These are phyloP conservation scores for Albizia julibrissin DNA, from an alignment of 306 rosid genomes.

Conservation along the genomic window DNA sequence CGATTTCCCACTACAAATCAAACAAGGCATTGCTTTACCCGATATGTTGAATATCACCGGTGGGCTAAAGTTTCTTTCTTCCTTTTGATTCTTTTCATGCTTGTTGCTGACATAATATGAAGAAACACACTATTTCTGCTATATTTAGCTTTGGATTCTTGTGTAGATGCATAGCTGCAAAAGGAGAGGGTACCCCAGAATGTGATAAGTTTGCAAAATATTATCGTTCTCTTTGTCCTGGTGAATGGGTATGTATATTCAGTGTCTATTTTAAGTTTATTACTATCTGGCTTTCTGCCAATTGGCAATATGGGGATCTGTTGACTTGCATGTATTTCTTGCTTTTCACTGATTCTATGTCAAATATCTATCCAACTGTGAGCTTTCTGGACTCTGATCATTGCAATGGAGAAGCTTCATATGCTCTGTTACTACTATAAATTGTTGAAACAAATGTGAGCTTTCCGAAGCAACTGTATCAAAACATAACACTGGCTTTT, in stretches of 20 bases:
- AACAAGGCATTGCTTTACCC: slow-evolving; percentile 97
- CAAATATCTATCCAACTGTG: neutral
- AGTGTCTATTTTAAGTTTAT: slow-evolving; percentile 6
- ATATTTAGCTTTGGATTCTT: slow-evolving; percentile 21
- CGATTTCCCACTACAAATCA: slow-evolving; percentile 98
- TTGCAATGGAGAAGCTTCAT: neutral
- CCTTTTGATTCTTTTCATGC: slow-evolving; percentile 9
- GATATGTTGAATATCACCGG: slow-evolving; percentile 90
- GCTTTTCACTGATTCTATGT: neutral
- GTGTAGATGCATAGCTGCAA: slow-evolving; percentile 80
- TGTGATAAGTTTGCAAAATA: slow-evolving; percentile 86
- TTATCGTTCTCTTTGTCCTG: slow-evolving; percentile 96
- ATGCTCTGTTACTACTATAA: neutral
- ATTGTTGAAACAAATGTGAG: neutral
- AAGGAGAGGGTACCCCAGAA: slow-evolving; percentile 87
- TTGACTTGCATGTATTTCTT: neutral
- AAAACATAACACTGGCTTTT: neutral
- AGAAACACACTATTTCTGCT: slow-evolving; percentile 13
- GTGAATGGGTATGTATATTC: slow-evolving; percentile 86
- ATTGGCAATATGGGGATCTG: neutral
- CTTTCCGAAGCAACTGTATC: neutral
- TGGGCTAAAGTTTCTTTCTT: slow-evolving; percentile 33
- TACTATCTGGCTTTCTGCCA: slow-evolving; percentile 22
- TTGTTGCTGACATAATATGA: slow-evolving; percentile 5
- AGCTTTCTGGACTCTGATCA: neutral